These are phyloP conservation scores for Dianthus caryophyllus DNA, from an alignment of 148 eudicot species.

Conservation along the genomic window DNA sequence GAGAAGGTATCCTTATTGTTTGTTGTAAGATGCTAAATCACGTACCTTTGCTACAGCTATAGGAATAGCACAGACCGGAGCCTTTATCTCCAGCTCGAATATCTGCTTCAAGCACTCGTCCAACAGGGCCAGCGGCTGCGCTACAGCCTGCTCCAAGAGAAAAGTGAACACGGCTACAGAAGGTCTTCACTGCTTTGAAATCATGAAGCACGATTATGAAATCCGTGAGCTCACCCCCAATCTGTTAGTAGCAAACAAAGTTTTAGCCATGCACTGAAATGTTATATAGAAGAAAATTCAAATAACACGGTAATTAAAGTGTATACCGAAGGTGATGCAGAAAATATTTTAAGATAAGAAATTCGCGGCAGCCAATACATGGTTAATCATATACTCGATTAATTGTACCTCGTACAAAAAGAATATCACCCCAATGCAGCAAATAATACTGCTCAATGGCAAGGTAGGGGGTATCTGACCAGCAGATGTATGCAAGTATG, in stretches of 20 bases:
- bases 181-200: slow-evolving; percentile 84
- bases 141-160: slow-evolving; percentile 99
- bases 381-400: not conserved
- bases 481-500: no score
- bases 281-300: not conserved
- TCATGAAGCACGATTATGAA: slow-evolving; percentile 96
- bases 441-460: no score
- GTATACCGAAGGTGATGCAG: no score
- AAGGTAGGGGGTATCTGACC: no score
- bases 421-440: no score
- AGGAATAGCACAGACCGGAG: slow-evolving; percentile 96
- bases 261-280: not conserved
- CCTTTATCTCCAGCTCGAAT: slow-evolving; percentile 95
- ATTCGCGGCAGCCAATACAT: not conserved
- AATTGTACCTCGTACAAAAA: no score
- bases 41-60: slow-evolving; percentile 98
- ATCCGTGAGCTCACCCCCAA: slow-evolving; percentile 94
- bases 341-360: not conserved
- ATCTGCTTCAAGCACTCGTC: slow-evolving; percentile 97
- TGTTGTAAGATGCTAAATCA: not conserved
- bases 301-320: not conserved
- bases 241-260: slow-evolving; percentile 33
- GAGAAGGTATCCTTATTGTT: no score
- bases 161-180: slow-evolving; percentile 97
- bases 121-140: slow-evolving; percentile 98